Evolutionary conservation across 306 rosid genomes (phyloP).

Genomic region (Malus sieversii): DNA sequence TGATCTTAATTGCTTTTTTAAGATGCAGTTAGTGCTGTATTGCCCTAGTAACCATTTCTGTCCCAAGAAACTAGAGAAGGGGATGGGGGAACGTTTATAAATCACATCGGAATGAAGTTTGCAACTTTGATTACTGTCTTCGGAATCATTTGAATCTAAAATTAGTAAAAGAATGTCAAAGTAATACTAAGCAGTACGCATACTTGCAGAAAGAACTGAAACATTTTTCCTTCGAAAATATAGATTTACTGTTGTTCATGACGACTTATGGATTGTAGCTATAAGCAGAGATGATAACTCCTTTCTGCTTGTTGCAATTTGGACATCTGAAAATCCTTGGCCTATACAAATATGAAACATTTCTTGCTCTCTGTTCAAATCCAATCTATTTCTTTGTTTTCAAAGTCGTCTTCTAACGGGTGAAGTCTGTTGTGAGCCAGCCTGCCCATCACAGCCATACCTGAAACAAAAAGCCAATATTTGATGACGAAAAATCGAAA

Average conservation of each 20-base stretch:
- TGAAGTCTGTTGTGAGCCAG: slow-evolving; percentile 35
- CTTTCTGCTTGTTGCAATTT: not conserved
- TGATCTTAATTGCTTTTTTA: too few relatives aligned
- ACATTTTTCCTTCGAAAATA: too few relatives aligned
- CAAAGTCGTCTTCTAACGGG: slow-evolving; percentile 31
- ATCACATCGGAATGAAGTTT: not conserved
- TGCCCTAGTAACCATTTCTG: not conserved
- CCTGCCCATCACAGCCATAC: slow-evolving; percentile 50
- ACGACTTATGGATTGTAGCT: not conserved
- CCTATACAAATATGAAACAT: not conserved
- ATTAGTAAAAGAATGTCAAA: not conserved
- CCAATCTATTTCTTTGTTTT: slow-evolving; percentile 20
- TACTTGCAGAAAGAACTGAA: too few relatives aligned
- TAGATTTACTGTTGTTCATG: not conserved
- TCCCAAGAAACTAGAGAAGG: too few relatives aligned
- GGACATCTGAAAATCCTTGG: not conserved
- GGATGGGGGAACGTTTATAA: not conserved
- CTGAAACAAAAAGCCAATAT: slow-evolving; percentile 16
- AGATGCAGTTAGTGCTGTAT: too few relatives aligned
- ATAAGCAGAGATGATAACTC: not conserved
- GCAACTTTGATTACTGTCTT: not conserved
- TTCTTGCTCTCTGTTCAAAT: not conserved
- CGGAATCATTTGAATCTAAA: not conserved
- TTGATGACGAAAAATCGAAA: not conserved
- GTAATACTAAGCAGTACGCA: too few relatives aligned